phyloP scores from a whole-genome alignment of 306 rosid species.

The Ziziphus jujuba region DNA sequence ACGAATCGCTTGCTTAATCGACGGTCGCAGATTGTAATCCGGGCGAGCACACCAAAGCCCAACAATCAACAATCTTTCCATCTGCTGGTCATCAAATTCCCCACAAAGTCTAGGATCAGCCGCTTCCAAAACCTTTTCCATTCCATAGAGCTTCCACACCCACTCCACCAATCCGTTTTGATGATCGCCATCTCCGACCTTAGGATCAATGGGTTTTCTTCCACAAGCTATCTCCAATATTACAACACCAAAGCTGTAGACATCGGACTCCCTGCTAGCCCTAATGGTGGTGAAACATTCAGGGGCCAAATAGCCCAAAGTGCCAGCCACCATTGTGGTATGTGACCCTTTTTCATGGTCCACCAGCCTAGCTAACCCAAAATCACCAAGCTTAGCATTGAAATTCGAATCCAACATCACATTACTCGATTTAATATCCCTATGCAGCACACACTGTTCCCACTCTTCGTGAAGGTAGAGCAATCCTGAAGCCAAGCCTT shows the following conservation, averaged over 20 bases:
- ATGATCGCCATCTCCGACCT: background rate
- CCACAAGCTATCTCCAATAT: slow-evolving; percentile 5
- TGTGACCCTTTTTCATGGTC: slow-evolving; percentile 7
- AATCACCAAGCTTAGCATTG: slow-evolving; percentile 13
- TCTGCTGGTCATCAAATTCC: slow-evolving; percentile 13
- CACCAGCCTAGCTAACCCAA: slow-evolving; percentile 9
- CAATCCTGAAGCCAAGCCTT: slow-evolving; percentile 1
- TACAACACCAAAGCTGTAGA: slow-evolving; percentile 7
- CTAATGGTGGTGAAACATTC: background rate
- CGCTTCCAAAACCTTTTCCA: slow-evolving; percentile 21
- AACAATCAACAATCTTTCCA: slow-evolving; percentile 27
- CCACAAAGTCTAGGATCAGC: slow-evolving; percentile 10
- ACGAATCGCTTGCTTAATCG: slow-evolving; percentile 33
- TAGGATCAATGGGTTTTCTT: background rate
- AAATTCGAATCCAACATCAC: slow-evolving; percentile 15
- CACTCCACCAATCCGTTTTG: background rate
- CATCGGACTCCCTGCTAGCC: slow-evolving; percentile 9
- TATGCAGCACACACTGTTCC: slow-evolving; percentile 11
- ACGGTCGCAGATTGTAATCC: slow-evolving; percentile 28
- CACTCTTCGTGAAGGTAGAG: slow-evolving; percentile 13
- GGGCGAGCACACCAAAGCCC: slow-evolving; percentile 47
- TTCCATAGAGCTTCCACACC: slow-evolving; percentile 23
- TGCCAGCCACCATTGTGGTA: slow-evolving; percentile 1
- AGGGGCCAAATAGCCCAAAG: slow-evolving; percentile 10
- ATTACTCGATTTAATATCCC: slow-evolving; percentile 14